These are phyloP conservation scores for Kokia cookei DNA, from an alignment of 441 rosid species.

Conservation along the genomic window DNA sequence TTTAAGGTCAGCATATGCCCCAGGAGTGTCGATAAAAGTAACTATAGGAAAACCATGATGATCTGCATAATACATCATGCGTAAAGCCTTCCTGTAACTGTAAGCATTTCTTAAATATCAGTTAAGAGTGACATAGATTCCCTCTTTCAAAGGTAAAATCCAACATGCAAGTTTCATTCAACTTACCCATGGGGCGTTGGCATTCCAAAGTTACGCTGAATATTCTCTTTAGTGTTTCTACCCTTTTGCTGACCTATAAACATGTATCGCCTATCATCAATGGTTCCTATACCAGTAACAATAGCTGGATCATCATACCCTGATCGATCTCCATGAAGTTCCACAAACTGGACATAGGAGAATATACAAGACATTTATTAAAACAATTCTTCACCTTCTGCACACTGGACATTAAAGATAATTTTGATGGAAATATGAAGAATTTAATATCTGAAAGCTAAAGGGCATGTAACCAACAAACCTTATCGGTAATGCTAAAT, in stretches of 20 bases:
- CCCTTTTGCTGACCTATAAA: constrained; percentile 99
- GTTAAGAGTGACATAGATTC: background rate
- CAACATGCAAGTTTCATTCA: constrained; percentile 3
- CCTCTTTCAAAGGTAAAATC: background rate
- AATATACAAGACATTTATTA: constrained; percentile 1
- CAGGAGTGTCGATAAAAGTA: constrained; percentile 91
- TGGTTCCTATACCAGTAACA: constrained; percentile 86
- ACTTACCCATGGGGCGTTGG: constrained; percentile 98
- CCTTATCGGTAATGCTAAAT: constrained; percentile 90
- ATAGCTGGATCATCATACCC: constrained; percentile 98
- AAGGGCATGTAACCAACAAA: constrained; percentile 21
- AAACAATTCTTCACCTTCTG: constrained; percentile 5
- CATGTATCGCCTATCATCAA: constrained; percentile 82
- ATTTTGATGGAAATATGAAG: background rate
- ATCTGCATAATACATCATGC: constrained; percentile 92
- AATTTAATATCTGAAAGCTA: constrained; percentile 2
- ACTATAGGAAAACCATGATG: constrained; percentile 91
- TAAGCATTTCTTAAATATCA: constrained; percentile 12
- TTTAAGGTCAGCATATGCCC: constrained; percentile 83
- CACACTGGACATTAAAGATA: background rate
- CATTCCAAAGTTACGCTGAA: constrained; percentile 92
- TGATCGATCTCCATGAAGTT: constrained; percentile 96
- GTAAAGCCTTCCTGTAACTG: constrained; percentile 91
- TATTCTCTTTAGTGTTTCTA: constrained; percentile 92
- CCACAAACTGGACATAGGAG: constrained; percentile 59